Conservation (phyloP, 352 stramenopile genomes). For the Plasmopara muralis region DNA sequence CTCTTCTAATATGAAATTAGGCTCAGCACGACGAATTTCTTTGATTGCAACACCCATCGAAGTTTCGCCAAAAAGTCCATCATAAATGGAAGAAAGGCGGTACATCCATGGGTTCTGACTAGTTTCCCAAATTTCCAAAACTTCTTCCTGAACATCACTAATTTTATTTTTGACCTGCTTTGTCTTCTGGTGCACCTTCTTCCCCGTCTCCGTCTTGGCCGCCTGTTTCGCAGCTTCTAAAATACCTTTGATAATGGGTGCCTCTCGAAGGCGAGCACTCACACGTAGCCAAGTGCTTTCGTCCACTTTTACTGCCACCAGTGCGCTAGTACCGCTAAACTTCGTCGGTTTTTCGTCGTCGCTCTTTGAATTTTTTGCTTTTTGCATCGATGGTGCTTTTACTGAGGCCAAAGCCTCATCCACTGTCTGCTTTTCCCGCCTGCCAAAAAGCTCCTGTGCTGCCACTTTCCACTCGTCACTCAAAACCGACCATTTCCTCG, state of each 20-base stretch:
- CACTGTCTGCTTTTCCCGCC: slow-evolving; percentile 59
- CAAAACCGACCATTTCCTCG: slow-evolving; percentile 34
- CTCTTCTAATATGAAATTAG: slow-evolving; percentile 94
- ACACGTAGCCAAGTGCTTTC: slow-evolving; percentile 93
- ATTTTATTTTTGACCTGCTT: slow-evolving; percentile 79
- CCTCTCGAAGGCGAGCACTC: slow-evolving; percentile 89
- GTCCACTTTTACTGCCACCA: slow-evolving; percentile 89
- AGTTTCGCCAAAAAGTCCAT: slow-evolving; percentile 96
- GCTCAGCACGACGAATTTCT: slow-evolving; percentile 94
- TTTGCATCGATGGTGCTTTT: slow-evolving; percentile 38
- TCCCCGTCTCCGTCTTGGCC: slow-evolving; percentile 64
- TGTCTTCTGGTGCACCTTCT: slow-evolving; percentile 62
- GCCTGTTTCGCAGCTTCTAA: slow-evolving; percentile 76
- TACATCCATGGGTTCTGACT: slow-evolving; percentile 98
- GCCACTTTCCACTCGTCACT: slow-evolving; percentile 67
- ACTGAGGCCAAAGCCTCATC: slow-evolving; percentile 73
- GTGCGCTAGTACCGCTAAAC: slow-evolving; percentile 66
- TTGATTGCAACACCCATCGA: slow-evolving; percentile 92
- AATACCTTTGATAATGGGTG: slow-evolving; percentile 92
- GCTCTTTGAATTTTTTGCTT: slow-evolving; percentile 26
- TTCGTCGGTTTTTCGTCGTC: slow-evolving; percentile 37
- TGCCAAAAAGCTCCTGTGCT: slow-evolving; percentile 72
- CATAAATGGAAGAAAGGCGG: slow-evolving; percentile 95
- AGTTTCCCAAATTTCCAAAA: slow-evolving; percentile 95
- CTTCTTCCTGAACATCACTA: slow-evolving; percentile 74